phyloP scores from a whole-genome alignment of 768 basidiomycete species.

The Macrolepiota fuliginosa region DNA sequence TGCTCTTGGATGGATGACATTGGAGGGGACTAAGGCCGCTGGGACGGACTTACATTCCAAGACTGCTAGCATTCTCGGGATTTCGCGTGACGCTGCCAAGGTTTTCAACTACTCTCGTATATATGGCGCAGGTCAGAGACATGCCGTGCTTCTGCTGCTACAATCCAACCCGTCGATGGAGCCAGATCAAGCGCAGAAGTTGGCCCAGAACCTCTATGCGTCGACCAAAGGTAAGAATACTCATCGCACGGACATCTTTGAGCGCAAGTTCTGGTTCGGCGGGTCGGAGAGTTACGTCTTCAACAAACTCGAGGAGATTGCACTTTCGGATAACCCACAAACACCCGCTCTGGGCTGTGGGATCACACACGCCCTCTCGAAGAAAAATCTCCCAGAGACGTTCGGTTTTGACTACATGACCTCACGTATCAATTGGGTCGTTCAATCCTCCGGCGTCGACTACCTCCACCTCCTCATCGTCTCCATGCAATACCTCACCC shows the following conservation, averaged over 20 bases:
- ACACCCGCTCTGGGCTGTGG: conserved; percentile 95
- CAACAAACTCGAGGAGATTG: conserved; percentile 97
- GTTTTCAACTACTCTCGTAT: conserved; percentile 99
- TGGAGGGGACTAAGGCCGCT: conserved; percentile 92
- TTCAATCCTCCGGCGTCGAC: conserved; percentile 97
- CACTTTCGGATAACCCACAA: conserved; percentile 78
- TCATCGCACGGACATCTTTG: conserved; percentile 69
- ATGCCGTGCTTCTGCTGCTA: conserved; percentile 83
- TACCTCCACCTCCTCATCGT: conserved; percentile 97
- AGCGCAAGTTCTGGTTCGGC: conserved; percentile 92
- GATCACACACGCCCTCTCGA: conserved; percentile 90
- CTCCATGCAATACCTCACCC: conserved; percentile 86
- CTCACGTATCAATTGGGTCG: conserved; percentile 98
- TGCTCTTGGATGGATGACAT: conserved; percentile 98
- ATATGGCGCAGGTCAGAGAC: conserved; percentile 96
- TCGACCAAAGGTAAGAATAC: conserved; percentile 94
- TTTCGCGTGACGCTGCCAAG: conserved; percentile 93
- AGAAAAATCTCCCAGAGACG: conserved; percentile 77
- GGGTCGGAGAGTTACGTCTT: conserved; percentile 96
- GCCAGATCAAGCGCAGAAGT: conserved; percentile 71
- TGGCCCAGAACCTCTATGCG: conserved; percentile 83
- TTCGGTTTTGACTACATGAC: conserved; percentile 91
- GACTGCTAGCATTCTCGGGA: conserved; percentile 89
- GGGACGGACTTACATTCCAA: conserved; percentile 98
- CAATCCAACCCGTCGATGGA: conserved; percentile 83